Base-by-base conservation (phyloP, 1,139 yeast species). In the Nakaseomyces kungkrabaensis region DNA sequence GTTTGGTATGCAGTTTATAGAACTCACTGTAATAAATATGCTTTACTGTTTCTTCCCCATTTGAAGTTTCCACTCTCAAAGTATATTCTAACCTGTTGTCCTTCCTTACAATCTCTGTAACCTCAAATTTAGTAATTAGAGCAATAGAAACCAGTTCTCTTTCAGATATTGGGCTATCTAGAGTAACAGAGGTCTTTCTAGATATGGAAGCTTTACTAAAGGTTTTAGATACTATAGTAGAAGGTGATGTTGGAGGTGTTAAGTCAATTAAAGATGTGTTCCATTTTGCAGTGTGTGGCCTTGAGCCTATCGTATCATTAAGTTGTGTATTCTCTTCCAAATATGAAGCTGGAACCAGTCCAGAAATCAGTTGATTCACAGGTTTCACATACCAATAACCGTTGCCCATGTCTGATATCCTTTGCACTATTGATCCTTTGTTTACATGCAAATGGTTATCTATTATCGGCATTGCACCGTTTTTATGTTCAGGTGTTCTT, bases 161-260 rank as follows among this genome's bases (percentile, higher is more conserved):
- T 9, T 41, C 34, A 13, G 44, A 41, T 25, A 8, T 41, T 10
- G 44, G 44, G 25, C 44, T 41, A 27, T 27, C 44, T 29, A 41
- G 5, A n/a, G 34, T 41, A 5, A 29, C 25, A n/a, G 44, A 41
- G 7, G 44, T 41, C 25, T 27, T 27, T 11, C 44, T 41, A 13
- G 44, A 41, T n/a, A 27, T n/a, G 25, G 44, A 41, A 10, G 44
- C 24, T 25, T 41, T 41, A 13, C 46, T 43, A 7, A 55, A 55
- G 7, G 50, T 50, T 10, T 42, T 49, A 9, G 60, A 57, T 4
- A 45, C 46, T 1, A 57, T 45, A 9, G 60, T 54, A 3, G 56
- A 55, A 13, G 60, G 60, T 3, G 59, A 56, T 1, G 59, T 54
- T 29, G 59, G 59, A 7, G 59, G 59, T 1, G 58, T 51, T 17